Conservation (phyloP, 441 rosid species). For the Gossypium davidsonii region DNA sequence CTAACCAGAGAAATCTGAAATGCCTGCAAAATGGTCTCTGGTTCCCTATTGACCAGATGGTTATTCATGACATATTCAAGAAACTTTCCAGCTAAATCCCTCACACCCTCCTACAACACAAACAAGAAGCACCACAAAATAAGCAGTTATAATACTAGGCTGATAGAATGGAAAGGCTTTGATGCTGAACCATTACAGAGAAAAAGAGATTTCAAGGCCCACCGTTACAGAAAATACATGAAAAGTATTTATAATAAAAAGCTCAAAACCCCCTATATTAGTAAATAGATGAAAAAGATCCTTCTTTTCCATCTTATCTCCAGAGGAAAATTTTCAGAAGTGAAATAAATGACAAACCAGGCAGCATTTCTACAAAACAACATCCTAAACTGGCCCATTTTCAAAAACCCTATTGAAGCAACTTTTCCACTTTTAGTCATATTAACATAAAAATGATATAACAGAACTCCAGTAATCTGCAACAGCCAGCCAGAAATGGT, state of each 20-base stretch:
- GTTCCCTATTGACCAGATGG: conserved; percentile 52
- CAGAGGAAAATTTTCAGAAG: neutral
- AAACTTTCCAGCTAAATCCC: conserved; percentile 45
- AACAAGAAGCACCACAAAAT: neutral
- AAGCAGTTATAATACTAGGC: neutral
- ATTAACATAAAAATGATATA: neutral
- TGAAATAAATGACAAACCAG: neutral
- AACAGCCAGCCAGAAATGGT: neutral
- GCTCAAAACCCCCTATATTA: neutral
- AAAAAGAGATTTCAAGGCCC: neutral
- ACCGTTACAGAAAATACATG: neutral
- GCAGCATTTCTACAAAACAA: neutral
- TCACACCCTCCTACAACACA: conserved; percentile 57
- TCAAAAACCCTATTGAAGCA: neutral
- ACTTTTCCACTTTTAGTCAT: neutral
- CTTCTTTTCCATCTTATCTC: neutral
- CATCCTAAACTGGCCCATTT: neutral
- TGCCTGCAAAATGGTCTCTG: conserved; percentile 61
- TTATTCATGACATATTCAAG: conserved; percentile 71
- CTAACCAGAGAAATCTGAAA: conserved; percentile 85
- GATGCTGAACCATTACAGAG: neutral
- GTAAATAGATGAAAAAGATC: neutral
- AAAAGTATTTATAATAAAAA: neutral
- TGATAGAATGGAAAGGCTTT: neutral
- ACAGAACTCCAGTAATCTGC: neutral